Conservation (phyloP, 176 grass and related monocot species). For the Eragrostis nindensis region DNA sequence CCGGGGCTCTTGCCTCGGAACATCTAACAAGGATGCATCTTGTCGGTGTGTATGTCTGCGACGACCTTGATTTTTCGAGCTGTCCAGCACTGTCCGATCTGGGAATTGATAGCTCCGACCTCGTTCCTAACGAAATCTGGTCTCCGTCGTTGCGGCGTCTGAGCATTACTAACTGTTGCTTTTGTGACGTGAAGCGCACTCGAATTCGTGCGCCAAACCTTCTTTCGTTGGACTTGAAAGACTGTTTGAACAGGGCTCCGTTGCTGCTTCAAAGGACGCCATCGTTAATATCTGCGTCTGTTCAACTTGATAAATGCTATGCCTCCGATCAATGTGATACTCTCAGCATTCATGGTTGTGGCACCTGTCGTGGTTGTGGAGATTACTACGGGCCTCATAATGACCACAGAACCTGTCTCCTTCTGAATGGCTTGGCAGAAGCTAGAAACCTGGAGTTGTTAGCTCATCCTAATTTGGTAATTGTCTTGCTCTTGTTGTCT, state of each 20-base stretch:
- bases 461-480: too few species aligned
- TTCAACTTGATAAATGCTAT: background rate
- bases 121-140: background rate
- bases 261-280: background rate
- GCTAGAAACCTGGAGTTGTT: too few species aligned
- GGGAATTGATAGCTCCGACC: too few species aligned
- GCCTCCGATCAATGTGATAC: background rate
- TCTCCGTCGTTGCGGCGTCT: background rate
- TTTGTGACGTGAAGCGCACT: accelerated
- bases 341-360: background rate
- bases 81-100: background rate
- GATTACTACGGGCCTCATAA: background rate
- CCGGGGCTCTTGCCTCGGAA: background rate
- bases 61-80: background rate
- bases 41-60: background rate
- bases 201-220: background rate
- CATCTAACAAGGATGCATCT: background rate
- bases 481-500: too few species aligned
- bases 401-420: background rate
- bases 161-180: background rate
- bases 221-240: background rate
- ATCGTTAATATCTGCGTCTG: background rate
- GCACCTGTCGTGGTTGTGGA: background rate
- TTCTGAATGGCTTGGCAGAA: too few species aligned
- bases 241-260: background rate